phyloP scores from a whole-genome alignment of 169 alveolate genomes.

The Toxoplasma gondii region DNA sequence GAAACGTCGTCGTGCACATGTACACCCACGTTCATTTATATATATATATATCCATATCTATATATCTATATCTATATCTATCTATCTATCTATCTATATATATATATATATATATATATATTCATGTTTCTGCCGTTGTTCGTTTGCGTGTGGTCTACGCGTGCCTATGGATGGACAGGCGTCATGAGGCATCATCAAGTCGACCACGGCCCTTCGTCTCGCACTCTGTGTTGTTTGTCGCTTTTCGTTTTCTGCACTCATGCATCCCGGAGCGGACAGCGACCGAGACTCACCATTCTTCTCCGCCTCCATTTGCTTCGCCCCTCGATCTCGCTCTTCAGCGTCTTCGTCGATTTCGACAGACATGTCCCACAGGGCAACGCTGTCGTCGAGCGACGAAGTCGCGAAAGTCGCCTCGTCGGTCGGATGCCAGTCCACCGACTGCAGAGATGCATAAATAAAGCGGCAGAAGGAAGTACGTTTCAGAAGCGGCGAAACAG shows the following conservation, averaged over 20 bases:
- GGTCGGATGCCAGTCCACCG: slow-evolving; percentile 68
- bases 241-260: background rate
- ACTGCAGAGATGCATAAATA: slow-evolving; percentile 15
- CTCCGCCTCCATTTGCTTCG: background rate
- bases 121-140: too few relatives aligned
- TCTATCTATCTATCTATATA: background rate
- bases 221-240: background rate
- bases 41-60: background rate
- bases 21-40: too few relatives aligned
- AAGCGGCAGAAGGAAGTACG: background rate
- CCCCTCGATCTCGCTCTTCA: background rate
- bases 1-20: background rate
- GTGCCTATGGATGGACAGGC: too few relatives aligned
- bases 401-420: slow-evolving; percentile 58
- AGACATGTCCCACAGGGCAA: slow-evolving; percentile 66
- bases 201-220: too few relatives aligned
- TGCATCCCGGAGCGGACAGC: background rate
- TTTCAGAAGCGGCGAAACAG: background rate
- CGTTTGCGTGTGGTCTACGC: too few relatives aligned
- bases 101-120: too few relatives aligned
- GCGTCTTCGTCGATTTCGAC: slow-evolving; percentile 52
- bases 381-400: slow-evolving; percentile 43
- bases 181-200: too few relatives aligned
- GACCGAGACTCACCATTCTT: background rate
- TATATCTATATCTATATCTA: slow-evolving; percentile 18